Percentiles rank a stretch among this genome's conserved stretches.
Evolutionary conservation across 352 stramenopile species (phyloP).

Genomic region (Saprolegnia parasitica): DNA sequence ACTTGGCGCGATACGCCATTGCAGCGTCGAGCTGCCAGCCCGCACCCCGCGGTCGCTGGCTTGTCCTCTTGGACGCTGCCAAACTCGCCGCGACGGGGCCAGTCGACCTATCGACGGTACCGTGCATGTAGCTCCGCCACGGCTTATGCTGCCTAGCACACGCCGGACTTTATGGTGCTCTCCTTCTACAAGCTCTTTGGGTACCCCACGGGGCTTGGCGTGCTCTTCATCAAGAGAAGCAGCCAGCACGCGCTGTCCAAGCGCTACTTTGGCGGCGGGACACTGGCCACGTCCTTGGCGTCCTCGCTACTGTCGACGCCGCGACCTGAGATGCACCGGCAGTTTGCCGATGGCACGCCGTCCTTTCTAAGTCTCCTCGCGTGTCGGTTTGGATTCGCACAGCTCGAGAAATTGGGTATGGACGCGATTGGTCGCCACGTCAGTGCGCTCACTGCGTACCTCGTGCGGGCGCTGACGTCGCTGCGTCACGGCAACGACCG

Average conservation of each 20-base stretch:
- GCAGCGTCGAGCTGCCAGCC: slow-evolving; percentile 28
- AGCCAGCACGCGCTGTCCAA: slow-evolving; percentile 44
- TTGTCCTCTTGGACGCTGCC: slow-evolving; percentile 66
- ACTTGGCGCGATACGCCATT: neutral
- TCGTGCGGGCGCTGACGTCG: slow-evolving; percentile 35
- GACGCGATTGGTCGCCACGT: slow-evolving; percentile 45
- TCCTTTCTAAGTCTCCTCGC: slow-evolving; percentile 65
- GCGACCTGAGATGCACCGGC: slow-evolving; percentile 27
- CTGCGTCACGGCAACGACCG: slow-evolving; percentile 53
- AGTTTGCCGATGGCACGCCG: slow-evolving; percentile 58
- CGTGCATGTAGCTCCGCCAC: neutral
- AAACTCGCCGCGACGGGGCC: slow-evolving; percentile 56
- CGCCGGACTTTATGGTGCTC: slow-evolving; percentile 59
- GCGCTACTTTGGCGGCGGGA: slow-evolving; percentile 58
- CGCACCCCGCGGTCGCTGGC: slow-evolving; percentile 32
- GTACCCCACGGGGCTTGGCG: slow-evolving; percentile 62
- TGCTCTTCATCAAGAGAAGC: slow-evolving; percentile 47
- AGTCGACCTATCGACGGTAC: slow-evolving; percentile 43
- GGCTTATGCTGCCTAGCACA: neutral
- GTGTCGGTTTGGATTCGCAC: slow-evolving; percentile 46
- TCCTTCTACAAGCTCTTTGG: slow-evolving; percentile 86
- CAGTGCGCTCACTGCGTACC: slow-evolving; percentile 37
- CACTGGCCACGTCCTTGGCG: slow-evolving; percentile 56
- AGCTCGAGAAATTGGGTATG: slow-evolving; percentile 47
- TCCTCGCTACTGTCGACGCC: slow-evolving; percentile 25